Evolutionary conservation across 164 flowering plant species (phyloP), one percentile per base, ranked within the genome.

Genomic region (Magnolia changhungtana): DNA sequence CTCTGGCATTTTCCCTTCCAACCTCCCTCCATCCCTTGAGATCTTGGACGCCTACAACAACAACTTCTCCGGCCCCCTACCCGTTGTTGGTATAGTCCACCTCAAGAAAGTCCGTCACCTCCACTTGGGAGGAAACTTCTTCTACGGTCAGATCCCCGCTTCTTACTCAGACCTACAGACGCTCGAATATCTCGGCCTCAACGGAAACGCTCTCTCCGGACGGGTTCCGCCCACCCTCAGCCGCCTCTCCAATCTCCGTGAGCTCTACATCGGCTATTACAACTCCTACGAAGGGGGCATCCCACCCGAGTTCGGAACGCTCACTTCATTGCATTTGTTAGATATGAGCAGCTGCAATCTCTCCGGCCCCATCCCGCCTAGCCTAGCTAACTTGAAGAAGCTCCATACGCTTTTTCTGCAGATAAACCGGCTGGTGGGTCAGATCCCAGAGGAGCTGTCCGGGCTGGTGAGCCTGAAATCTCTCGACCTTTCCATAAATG

Each of bases 351-450:
- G 72, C 72, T 86, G 96, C 74, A 88, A 86, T 27, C 86, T 95
- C 51, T 70, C 91, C 74, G 97, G 99, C 7, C 89, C 85, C 78
- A 92, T 95, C 71, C 99, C 99, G 16, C 11, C 81, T 23, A 86
- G 79, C 55, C 74, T 95, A 52, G 81, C 92, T 50, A 74, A 76
- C n/a, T 78, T 95, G 74, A 87, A 78, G 82, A 73, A 77, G 21
- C 76, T 93, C 37, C 80, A 91, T 58, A 68, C 92, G 2, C 67
- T 95, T 83, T 95, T 92, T 72, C 86, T 95, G 13, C 97, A 93
- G 69, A 20, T 84, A 27, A 96, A 96, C 69, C 70, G 69, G 2
- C 82, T 96, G 8, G 74, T 87, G 0, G 99, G 99, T 2, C 37
- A 20, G 13, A 85, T 96, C 8, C 98, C 98, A 1, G 73, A 82